Conservation (phyloP, 129 eudicot species). For the Arctium lappa region DNA sequence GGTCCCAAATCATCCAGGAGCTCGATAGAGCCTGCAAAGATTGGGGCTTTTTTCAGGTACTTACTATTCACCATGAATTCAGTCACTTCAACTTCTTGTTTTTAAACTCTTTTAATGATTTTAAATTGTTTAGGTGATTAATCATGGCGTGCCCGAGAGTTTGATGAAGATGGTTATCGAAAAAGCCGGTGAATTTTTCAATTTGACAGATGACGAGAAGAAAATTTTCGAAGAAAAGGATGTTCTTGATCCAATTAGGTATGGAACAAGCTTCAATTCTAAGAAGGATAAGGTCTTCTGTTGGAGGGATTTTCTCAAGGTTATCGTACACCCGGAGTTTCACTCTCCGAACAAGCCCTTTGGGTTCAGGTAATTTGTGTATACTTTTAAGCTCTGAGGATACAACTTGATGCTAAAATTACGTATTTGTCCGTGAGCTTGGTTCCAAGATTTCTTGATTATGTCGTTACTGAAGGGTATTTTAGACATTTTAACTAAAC, state of each 20-base stretch:
- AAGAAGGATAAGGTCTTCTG: conserved; percentile 34
- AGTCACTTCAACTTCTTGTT: not conserved
- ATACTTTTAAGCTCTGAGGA: not conserved
- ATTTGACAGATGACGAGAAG: conserved; percentile 58
- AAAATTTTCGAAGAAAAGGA: conserved; percentile 36
- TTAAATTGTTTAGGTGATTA: conserved; percentile 41
- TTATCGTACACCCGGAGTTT: conserved; percentile 59
- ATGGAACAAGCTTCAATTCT: conserved; percentile 51
- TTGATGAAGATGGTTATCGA: conserved; percentile 37
- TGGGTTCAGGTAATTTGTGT: conserved; percentile 37
- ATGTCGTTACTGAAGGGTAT: not conserved
- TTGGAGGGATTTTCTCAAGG: conserved; percentile 74
- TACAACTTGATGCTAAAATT: not conserved
- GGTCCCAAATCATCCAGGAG: conserved; percentile 42
- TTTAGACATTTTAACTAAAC: not conserved
- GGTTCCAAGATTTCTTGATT: not conserved
- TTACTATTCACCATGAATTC: not conserved
- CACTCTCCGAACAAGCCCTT: conserved; percentile 62
- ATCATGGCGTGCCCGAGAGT: conserved; percentile 62
- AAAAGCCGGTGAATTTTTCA: conserved; percentile 38
- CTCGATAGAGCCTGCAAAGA: conserved; percentile 54
- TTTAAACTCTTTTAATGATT: not conserved
- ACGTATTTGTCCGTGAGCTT: not conserved
- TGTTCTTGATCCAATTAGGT: conserved; percentile 53
- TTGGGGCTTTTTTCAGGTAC: conserved; percentile 77